Conservation (phyloP, 192 early-diverging fungal genomes). For the Gonapodya sp. region DNA sequence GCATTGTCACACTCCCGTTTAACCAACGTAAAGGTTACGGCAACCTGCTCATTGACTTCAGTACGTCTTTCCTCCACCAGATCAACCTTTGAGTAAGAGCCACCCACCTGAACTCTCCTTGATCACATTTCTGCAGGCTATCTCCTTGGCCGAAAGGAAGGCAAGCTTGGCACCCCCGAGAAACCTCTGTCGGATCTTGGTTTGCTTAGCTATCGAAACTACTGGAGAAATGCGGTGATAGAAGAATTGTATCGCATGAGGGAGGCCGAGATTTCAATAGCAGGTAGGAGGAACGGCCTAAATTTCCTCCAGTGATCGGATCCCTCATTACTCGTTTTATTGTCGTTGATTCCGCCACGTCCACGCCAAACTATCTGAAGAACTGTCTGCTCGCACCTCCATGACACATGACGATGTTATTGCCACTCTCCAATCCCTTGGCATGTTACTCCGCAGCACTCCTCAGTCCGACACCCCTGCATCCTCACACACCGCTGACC, state of each 20-base stretch:
- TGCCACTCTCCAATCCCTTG: conserved; percentile 57
- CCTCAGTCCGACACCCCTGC: too few species aligned
- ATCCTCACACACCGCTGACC: too few species aligned
- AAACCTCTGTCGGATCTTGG: conserved; percentile 81
- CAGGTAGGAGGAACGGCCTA: conserved; percentile 14
- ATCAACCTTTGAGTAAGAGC: neutral
- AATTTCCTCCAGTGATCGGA: too few species aligned
- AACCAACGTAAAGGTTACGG: conserved; percentile 81
- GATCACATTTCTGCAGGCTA: conserved; percentile 43
- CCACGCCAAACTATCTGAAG: conserved; percentile 2
- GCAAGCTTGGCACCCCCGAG: conserved; percentile 73
- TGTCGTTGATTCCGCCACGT: neutral
- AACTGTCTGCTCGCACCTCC: conserved; percentile 55
- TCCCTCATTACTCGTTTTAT: too few species aligned
- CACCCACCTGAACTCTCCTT: neutral
- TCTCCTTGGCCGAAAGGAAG: conserved; percentile 60
- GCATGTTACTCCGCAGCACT: too few species aligned
- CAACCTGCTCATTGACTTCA: conserved; percentile 79
- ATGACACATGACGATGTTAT: conserved; percentile 78
- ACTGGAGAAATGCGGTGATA: conserved; percentile 70
- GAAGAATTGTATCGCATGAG: conserved; percentile 20
- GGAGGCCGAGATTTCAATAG: neutral
- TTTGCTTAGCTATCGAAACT: conserved; percentile 64
- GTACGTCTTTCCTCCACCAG: conserved; percentile 38
- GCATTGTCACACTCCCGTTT: conserved; percentile 80